Base-by-base conservation (phyloP, 352 stramenopile genomes). In the Phytophthora foliorum region DNA sequence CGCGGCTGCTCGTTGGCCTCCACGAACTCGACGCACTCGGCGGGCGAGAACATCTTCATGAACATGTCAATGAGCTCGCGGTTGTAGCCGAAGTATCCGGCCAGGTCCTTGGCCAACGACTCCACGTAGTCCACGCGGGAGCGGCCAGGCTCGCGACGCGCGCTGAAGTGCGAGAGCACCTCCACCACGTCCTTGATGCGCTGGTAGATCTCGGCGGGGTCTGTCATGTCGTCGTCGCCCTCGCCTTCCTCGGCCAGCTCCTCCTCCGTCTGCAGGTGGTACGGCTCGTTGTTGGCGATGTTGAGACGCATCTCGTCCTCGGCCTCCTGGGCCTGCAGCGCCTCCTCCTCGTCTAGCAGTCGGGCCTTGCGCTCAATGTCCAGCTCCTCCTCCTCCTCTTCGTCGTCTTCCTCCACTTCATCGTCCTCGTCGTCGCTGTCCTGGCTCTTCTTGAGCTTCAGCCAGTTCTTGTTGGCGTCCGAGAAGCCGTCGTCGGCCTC, bases 1-100 rank as follows among this genome's bases (percentile, higher is more conserved):
- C 98, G 90, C 32, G 96, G 91, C 72, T 97, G 97, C 67, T 99
- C 98, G 68, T 98, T 99, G 36, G 98, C 98, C 69, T 99, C 97
- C 25, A 99, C 82, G 75, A 99, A 99, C 77, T 99, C 97, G 17
- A 99, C 77, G 52, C 92, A 98, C 82, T 99, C 98, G 50, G 95
- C 92, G 0, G 98, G 98, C 46, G 94, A 98, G 72, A 99, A 99
- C 93, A 99, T 99, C 65, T 96, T 93, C 27, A 98, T 72, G 70
- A 96, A 96, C 81, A 99, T 97, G 72, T 99, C 97, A 36, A 99
- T 93, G 16, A 99, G 91, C 75, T 99, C 97, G 56, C 91, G 94
- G 67, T 99, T 93, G 88, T 99, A 99, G 57, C 98, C 97, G 80
- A 99, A 99, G 71, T 99, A 98, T 69, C 98, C 97, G 34, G 92